Conservation (phyloP, 2,329 filamentous ascomycete species). For the Plectosphaerella plurivora region DNA sequence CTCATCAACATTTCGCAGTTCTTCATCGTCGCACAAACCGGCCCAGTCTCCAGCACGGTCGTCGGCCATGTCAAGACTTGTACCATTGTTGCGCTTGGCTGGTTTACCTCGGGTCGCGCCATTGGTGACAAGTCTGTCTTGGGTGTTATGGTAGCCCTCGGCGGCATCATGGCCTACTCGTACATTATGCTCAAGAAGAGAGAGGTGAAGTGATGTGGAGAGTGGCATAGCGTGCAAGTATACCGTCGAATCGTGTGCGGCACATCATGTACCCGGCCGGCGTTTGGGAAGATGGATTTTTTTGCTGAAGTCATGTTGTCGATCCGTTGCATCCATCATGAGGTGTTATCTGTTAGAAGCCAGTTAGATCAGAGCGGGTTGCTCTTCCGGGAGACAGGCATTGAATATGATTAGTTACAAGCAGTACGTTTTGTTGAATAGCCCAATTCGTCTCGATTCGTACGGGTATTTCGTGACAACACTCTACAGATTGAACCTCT, state of each 20-base stretch:
- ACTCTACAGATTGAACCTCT: constrained; percentile 79
- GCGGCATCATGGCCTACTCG: constrained; percentile 51
- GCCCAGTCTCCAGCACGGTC: constrained; percentile 61
- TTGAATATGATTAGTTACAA: no score
- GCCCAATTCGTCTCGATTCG: no score
- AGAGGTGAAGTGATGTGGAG: not conserved
- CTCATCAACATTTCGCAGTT: constrained; percentile 63
- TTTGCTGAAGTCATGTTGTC: no score
- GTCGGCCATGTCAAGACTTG: constrained; percentile 64
- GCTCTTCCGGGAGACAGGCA: no score
- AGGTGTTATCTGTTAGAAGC: no score
- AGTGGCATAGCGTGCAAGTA: not conserved
- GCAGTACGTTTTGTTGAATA: no score
- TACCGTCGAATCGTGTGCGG: no score
- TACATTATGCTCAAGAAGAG: constrained; percentile 36
- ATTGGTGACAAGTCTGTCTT: constrained; percentile 51
- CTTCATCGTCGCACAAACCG: constrained; percentile 58
- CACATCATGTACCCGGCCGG: no score
- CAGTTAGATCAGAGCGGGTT: no score
- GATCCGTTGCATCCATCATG: no score
- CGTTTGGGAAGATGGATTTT: no score
- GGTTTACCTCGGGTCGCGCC: constrained; percentile 51
- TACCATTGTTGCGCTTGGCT: constrained; percentile 60
- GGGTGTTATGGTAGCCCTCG: constrained; percentile 51
- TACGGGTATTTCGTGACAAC: constrained; percentile 5